Base-by-base conservation (phyloP, 176 grass and related monocot species). In the Coix lacrymajobi region DNA sequence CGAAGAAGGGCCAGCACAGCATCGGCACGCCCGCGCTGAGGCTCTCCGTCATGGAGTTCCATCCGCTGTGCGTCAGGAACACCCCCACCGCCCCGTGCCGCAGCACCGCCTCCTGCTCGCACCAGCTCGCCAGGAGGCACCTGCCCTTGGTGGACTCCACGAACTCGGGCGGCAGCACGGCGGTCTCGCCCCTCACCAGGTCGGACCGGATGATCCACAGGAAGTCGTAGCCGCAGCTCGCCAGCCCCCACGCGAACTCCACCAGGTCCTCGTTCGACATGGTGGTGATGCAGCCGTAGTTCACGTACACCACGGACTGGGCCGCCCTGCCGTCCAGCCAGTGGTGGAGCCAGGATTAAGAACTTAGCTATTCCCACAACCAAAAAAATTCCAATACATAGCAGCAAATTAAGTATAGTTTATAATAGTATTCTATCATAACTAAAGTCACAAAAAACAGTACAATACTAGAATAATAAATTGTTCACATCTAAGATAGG, bases 241-340 rank as follows among this genome's bases (percentile, higher is more conserved):
- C 89, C 5, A 94, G 75, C 9, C 92, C 92, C 92, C 92, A 94
- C 36, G 92, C 92, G 62, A 94, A 94, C 79, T 94, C 89, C 15
- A 58, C 32, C n/a, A 91, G 57, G 20, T 91, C 61, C 24, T 75
- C 2, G 44, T 32, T 52, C 44, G 69, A 12, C 61, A 57, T 65
- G 26, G 45, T 43, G 14, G 69, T 75, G 11, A 81, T n/a, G 44
- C 69, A 45, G 5, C 85, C 85, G 58, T 81, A 87, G 85, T 74
- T 81, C 19, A 81, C 83, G 82, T 81, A 89, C 77, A 69, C 83
- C 70, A 77, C 87, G 1, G 78, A 68, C 28, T 62, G 14, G 4
- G 83, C 31, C 17, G n/a, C 1, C 49, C 44, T 0, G 60, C 68
- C 11, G 82, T 82, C 79, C 22, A 87, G 72, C n/a, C n/a, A n/a